Evolutionary conservation across 75 land plant species (phyloP), one percentile per base, ranked within the genome.

Genomic region (Picea sitchensis): DNA sequence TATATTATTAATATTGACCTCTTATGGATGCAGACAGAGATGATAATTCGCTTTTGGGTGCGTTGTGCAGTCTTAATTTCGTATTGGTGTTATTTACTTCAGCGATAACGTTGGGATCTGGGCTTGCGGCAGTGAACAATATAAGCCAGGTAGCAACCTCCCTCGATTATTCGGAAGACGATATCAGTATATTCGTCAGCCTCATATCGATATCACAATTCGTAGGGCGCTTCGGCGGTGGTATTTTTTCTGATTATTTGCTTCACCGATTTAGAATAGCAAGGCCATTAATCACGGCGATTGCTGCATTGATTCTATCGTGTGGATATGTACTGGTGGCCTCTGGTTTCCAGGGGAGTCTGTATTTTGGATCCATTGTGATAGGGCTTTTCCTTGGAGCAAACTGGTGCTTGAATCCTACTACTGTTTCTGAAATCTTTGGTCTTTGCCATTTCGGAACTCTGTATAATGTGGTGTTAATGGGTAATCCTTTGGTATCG

Each of bases 401-500:
- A 4, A 79, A 82, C 21, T 81, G 83, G 86, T 34, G 78, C 34
- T 36, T 84, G 31, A 61, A 84, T 41, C 77, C 82, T 18, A 61
- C 85, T 8, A 84, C 77, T 5, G 75, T 84, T 21, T 84, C 86
- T 3, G 86, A 84, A 77, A 54, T 84, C 2, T 84, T 84, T 72
- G 86, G 81, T 30, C 59, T 84, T 3, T 36, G 26, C 14, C 71
- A 84, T 68, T 84, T 84, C 58, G 86, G 86, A 36, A 82, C 81
- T 47, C 47, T 84, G 3, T 73, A 78, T 23, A 84, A 84, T 62
- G 86, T 79, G 14, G 81, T 82, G 59, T 44, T 78, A 8, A 20
- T 78, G 69, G 86, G 86, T 38, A 78, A 73, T 62, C 86, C 86
- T n/a, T 56, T 84, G 54, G 86, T 86, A 17, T 73, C 86, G 6